These are phyloP conservation scores for Apiospora pterosperma DNA, from an alignment of 2,329 filamentous ascomycete species.

Conservation along the genomic window DNA sequence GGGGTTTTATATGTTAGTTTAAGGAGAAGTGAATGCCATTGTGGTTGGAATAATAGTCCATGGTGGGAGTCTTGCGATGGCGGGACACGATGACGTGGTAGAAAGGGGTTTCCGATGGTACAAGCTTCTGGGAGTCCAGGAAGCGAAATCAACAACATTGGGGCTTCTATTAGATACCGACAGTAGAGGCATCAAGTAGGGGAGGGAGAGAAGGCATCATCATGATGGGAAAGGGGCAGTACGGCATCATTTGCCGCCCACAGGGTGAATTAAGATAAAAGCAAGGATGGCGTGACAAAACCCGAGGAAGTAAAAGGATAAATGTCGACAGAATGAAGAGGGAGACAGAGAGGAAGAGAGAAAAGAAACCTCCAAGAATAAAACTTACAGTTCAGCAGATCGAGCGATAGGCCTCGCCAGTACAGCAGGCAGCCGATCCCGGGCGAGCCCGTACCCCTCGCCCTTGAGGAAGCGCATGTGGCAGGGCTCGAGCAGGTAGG, in stretches of 20 bases:
- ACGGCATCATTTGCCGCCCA: background rate
- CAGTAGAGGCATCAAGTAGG: no score
- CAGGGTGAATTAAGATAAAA: background rate
- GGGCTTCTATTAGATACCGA: no score
- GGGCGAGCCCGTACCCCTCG: conserved; percentile 73
- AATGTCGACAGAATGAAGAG: background rate
- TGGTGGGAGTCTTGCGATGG: background rate
- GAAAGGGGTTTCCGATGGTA: no score
- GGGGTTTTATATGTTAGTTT: background rate
- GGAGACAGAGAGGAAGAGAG: background rate
- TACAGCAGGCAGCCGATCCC: conserved; percentile 68
- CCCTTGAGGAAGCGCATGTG: conserved; percentile 70
- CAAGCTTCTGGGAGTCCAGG: no score
- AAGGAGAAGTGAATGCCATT: background rate
- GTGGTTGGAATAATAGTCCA: background rate
- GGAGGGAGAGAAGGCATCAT: background rate
- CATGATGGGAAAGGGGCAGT: background rate
- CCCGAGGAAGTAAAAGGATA: background rate
- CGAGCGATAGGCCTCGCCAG: conserved; percentile 80
- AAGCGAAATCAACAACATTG: no score
- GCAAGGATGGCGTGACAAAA: background rate
- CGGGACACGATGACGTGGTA: no score
- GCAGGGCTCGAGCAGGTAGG: conserved; percentile 88
- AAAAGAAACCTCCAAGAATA: conserved; percentile 5
- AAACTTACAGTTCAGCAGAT: conserved; percentile 78